These are phyloP conservation scores for Incumbomyces delicatus DNA, from an alignment of 2,329 filamentous ascomycete genomes.

Conservation along the genomic window DNA sequence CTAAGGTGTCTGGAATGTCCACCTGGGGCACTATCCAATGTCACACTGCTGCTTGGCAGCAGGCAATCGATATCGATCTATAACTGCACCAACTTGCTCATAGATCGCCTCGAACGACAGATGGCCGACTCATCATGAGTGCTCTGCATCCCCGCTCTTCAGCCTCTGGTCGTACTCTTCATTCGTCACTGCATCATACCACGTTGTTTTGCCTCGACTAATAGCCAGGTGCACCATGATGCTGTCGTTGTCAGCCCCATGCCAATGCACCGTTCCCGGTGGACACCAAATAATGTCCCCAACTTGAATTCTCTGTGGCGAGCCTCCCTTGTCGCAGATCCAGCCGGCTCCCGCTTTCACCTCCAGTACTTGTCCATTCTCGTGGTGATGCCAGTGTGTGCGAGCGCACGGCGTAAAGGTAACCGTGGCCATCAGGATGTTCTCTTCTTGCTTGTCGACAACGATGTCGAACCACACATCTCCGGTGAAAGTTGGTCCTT, in stretches of 20 bases:
- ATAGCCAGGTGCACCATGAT: constrained; percentile 34
- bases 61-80: too few relatives aligned
- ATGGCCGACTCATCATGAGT: too few relatives aligned
- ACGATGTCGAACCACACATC: constrained; percentile 25
- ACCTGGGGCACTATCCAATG: too few relatives aligned
- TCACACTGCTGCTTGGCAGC: too few relatives aligned
- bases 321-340: constrained; percentile 34
- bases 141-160: background rate
- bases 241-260: constrained; percentile 33
- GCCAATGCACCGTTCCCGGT: constrained; percentile 36
- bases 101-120: too few relatives aligned
- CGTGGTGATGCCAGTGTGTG: constrained; percentile 38
- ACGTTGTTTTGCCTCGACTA: constrained; percentile 29
- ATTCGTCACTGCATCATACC: constrained; percentile 29
- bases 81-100: too few relatives aligned
- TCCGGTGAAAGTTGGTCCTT: constrained; percentile 23
- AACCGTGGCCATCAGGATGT: constrained; percentile 29
- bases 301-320: constrained; percentile 27
- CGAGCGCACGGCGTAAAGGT: constrained; percentile 36
- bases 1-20: too few relatives aligned
- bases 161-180: constrained; percentile 22
- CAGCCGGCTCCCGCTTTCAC: constrained; percentile 33
- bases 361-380: constrained; percentile 34
- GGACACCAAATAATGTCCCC: constrained; percentile 35
- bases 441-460: constrained; percentile 9